Percentiles rank a stretch among this genome's conserved stretches.
Evolutionary conservation across 345 rosid genomes (phyloP).

Genomic region (Mallotus nudiflorus): DNA sequence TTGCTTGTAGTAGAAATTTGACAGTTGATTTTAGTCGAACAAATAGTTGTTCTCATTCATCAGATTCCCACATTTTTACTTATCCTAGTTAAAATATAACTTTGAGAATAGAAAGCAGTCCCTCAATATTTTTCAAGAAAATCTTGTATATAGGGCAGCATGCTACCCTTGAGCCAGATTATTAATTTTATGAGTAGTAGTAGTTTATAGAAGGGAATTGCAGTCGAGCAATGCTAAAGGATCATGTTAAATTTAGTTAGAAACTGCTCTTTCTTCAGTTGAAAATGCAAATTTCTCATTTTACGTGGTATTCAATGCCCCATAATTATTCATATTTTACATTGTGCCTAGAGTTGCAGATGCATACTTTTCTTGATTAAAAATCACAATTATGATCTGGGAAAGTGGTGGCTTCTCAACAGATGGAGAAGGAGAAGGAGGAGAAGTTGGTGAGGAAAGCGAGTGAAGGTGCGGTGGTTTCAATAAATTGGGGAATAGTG

Average conservation of each 20-base stretch:
- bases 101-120: conserved; percentile 18
- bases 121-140: not conserved
- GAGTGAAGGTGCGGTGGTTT: no score
- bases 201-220: conserved; percentile 12
- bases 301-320: no score
- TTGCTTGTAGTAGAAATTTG: conserved; percentile 20
- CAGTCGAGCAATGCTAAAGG: conserved; percentile 2
- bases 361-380: not conserved
- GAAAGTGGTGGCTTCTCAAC: no score
- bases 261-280: conserved; percentile 11
- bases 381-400: not conserved
- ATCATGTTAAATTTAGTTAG: conserved; percentile 7
- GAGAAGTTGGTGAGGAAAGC: no score
- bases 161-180: conserved; percentile 13
- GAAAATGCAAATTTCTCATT: conserved; percentile 5
- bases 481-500: no score
- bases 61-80: conserved; percentile 14
- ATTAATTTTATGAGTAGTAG: conserved; percentile 18
- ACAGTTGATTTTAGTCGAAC: conserved; percentile 14
- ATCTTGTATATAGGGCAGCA: conserved; percentile 25
- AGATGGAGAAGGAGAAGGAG: no score
- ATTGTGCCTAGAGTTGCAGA: not conserved
- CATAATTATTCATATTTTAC: not conserved
- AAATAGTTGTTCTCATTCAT: conserved; percentile 13
- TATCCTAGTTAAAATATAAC: conserved; percentile 20